Conservation (phyloP, 2,329 filamentous ascomycete species). For the Diplodia scrobiculata region DNA sequence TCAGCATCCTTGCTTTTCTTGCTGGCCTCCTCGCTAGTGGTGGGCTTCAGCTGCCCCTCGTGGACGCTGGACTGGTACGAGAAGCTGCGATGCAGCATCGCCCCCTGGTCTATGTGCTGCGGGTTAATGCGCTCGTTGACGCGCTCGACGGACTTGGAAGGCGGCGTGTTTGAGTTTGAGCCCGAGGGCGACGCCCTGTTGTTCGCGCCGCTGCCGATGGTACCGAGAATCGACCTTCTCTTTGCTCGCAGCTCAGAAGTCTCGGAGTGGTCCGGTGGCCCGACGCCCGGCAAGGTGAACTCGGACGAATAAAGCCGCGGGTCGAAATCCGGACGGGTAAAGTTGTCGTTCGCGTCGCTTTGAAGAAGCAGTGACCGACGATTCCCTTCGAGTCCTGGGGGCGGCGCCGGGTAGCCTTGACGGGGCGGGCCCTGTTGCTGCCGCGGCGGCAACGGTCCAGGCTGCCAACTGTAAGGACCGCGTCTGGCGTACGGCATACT, state of each 20-base stretch:
- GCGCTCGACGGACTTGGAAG: constrained; percentile 32
- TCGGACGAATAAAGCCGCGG: constrained; percentile 49
- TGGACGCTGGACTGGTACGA: constrained; percentile 37
- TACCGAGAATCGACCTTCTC: constrained; percentile 38
- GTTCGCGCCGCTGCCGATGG: constrained; percentile 41
- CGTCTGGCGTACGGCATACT: constrained; percentile 6
- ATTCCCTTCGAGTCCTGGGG: constrained; percentile 11
- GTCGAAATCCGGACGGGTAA: constrained; percentile 25
- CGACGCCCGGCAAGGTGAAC: constrained; percentile 45
- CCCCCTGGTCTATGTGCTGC: constrained; percentile 21
- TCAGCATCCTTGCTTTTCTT: not conserved
- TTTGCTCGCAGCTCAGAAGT: constrained; percentile 3
- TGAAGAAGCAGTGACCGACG: not conserved
- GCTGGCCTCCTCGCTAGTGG: not conserved
- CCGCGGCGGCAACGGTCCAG: not conserved
- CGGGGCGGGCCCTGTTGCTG: not conserved
- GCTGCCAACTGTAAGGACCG: constrained; percentile 8
- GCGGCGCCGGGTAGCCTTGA: constrained; percentile 8
- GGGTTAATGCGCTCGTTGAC: constrained; percentile 33
- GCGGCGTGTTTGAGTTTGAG: constrained; percentile 3
- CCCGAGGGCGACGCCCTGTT: constrained; percentile 7
- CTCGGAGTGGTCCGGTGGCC: constrained; percentile 34
- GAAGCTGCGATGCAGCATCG: constrained; percentile 31
- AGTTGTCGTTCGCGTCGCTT: not conserved
- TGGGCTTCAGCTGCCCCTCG: constrained; percentile 1